These are phyloP conservation scores for Phytophthora sp. DNA, from an alignment of 352 stramenopile genomes.

Conservation along the genomic window DNA sequence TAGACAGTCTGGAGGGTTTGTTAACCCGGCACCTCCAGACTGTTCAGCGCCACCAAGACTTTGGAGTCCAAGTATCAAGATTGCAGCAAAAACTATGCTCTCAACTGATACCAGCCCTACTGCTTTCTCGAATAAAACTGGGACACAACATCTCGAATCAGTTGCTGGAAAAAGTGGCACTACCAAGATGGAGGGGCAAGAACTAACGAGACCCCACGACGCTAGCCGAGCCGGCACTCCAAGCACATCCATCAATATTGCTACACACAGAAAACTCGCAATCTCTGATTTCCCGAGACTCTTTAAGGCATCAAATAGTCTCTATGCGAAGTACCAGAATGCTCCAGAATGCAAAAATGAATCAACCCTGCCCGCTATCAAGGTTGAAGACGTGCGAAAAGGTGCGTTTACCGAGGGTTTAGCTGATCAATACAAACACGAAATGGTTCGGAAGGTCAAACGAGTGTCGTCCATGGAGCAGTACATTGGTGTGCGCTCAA, in stretches of 20 bases:
- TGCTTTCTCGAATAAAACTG: constrained; percentile 23
- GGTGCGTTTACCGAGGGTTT: constrained; percentile 58
- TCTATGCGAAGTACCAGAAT: constrained; percentile 43
- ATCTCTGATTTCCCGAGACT: constrained; percentile 43
- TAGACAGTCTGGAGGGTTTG: background rate
- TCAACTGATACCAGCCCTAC: background rate
- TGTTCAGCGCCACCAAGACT: constrained; percentile 16
- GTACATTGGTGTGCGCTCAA: constrained; percentile 55
- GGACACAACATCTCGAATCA: background rate
- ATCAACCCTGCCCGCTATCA: constrained; percentile 29
- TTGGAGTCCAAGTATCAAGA: constrained; percentile 38
- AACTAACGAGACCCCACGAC: constrained; percentile 2
- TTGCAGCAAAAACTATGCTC: constrained; percentile 46
- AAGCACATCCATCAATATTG: background rate
- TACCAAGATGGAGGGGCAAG: background rate
- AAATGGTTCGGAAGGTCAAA: constrained; percentile 66
- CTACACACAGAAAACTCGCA: constrained; percentile 32
- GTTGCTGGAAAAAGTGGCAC: background rate
- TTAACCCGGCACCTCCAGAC: constrained; percentile 13
- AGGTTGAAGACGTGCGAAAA: constrained; percentile 62
- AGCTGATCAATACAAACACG: constrained; percentile 55
- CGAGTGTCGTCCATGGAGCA: constrained; percentile 50
- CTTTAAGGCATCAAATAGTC: constrained; percentile 38
- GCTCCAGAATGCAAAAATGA: constrained; percentile 19
- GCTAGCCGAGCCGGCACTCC: background rate